These are phyloP conservation scores for Micromonas pusilla DNA, from an alignment of 139 green algal genomes.

Conservation along the genomic window DNA sequence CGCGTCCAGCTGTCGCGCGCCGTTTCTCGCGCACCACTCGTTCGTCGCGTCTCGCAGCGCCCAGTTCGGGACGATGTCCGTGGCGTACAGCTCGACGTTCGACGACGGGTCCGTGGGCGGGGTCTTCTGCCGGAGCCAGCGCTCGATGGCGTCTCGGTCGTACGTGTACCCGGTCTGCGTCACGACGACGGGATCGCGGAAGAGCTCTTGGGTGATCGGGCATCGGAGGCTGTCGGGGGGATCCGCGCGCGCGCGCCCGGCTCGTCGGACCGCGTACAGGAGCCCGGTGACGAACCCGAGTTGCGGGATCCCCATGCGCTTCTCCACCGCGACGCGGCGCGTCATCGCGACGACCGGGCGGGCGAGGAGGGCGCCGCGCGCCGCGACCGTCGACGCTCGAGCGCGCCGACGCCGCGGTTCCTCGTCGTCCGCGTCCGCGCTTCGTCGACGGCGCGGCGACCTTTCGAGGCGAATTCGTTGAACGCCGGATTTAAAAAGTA, in stretches of 20 bases:
- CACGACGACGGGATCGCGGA: conserved; percentile 11
- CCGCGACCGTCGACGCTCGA: no score
- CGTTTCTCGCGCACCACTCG: conserved; percentile 1
- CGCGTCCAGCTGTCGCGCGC: background rate
- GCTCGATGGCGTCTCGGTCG: background rate
- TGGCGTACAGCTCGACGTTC: conserved; percentile 4
- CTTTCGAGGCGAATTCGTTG: no score
- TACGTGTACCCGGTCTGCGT: conserved; percentile 26
- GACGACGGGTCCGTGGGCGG: conserved; percentile 15
- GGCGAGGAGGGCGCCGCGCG: no score
- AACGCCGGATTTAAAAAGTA: no score
- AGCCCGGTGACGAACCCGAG: background rate
- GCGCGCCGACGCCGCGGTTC: no score
- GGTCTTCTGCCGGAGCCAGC: conserved; percentile 2
- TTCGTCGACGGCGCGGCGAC: no score
- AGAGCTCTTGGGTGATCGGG: conserved; percentile 20
- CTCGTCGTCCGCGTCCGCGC: no score
- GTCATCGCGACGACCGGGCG: no score
- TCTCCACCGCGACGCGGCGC: background rate
- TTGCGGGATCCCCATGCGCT: background rate
- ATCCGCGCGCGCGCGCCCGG: background rate
- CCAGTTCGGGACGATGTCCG: conserved; percentile 21
- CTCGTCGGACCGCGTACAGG: background rate
- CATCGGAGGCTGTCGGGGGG: conserved; percentile 7
- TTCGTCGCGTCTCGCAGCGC: background rate